These are phyloP conservation scores for Odonthalia washingtoniensis DNA, from an alignment of 31 red algal genomes.

Conservation along the genomic window DNA sequence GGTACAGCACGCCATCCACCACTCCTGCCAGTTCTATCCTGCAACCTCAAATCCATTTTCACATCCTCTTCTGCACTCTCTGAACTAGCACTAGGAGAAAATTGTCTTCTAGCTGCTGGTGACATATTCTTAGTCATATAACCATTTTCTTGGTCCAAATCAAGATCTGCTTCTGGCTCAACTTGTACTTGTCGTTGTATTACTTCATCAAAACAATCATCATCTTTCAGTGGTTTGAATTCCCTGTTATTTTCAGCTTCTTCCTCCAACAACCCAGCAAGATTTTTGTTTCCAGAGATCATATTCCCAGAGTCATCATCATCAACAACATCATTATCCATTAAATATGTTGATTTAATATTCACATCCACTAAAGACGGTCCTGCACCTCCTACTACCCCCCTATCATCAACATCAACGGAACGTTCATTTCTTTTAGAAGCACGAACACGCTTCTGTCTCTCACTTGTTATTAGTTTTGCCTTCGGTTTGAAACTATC, in stretches of 20 bases:
- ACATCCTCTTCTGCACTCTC: too few relatives aligned
- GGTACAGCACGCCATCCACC: constrained; percentile 47
- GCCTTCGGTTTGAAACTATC: neutral
- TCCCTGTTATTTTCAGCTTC: neutral
- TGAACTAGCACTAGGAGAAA: too few relatives aligned
- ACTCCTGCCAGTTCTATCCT: constrained; percentile 46
- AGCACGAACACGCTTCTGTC: too few relatives aligned
- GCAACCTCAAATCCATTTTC: constrained; percentile 52
- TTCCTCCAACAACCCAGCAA: too few relatives aligned
- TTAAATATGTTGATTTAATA: neutral
- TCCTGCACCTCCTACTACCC: neutral
- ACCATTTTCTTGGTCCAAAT: neutral
- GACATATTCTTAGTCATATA: neutral
- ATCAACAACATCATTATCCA: neutral
- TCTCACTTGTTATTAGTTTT: neutral
- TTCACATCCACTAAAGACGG: too few relatives aligned
- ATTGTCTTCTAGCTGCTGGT: too few relatives aligned
- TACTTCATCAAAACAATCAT: too few relatives aligned
- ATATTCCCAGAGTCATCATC: neutral
- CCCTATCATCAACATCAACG: neutral
- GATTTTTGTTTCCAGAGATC: neutral
- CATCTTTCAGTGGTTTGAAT: neutral
- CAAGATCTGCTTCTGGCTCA: too few relatives aligned
- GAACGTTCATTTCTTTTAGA: neutral
- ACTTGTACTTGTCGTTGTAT: too few relatives aligned